phyloP scores from a whole-genome alignment of 495 filamentous ascomycete species.

The Terfezia boudieri region DNA sequence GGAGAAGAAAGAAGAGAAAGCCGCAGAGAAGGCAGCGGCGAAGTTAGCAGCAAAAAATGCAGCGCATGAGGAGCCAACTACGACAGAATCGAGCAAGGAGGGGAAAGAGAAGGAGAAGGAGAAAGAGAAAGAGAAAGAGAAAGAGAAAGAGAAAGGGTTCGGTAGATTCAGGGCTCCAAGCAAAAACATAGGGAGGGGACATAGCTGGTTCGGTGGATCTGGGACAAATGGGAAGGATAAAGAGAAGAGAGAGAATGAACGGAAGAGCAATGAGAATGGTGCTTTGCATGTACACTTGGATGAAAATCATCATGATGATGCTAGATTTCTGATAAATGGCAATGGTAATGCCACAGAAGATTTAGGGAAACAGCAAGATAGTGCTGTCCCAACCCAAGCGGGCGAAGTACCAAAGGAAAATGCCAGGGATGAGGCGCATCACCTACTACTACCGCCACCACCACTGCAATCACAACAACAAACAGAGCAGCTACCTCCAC shows the following conservation, averaged over 20 bases:
- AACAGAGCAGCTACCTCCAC: not conserved
- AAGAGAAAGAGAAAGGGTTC: conserved; percentile 1
- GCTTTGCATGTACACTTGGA: not conserved
- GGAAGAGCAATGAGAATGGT: not conserved
- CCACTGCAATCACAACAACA: not conserved
- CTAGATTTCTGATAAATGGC: not conserved
- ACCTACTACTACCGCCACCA: not conserved
- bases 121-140: not conserved
- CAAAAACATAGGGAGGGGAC: conserved; percentile 7
- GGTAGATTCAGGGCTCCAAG: not conserved
- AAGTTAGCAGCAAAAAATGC: not conserved
- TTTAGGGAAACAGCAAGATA: not conserved
- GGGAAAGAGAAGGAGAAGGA: conserved; percentile 3
- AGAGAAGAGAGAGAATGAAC: not conserved
- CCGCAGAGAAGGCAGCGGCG: conserved; percentile 25
- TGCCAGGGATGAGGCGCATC: not conserved
- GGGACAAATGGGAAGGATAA: conserved; percentile 6
- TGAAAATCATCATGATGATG: not conserved
- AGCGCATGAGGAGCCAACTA: conserved; percentile 6
- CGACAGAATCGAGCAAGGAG: conserved; percentile 1
- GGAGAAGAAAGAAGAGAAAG: conserved; percentile 32
- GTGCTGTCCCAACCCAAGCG: not conserved
- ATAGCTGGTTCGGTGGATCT: conserved; percentile 1
- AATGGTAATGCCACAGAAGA: not conserved
- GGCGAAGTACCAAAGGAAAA: not conserved